Evolutionary conservation across 2,329 filamentous ascomycete genomes (phyloP).

Genomic region (Eurotiales sp.): DNA sequence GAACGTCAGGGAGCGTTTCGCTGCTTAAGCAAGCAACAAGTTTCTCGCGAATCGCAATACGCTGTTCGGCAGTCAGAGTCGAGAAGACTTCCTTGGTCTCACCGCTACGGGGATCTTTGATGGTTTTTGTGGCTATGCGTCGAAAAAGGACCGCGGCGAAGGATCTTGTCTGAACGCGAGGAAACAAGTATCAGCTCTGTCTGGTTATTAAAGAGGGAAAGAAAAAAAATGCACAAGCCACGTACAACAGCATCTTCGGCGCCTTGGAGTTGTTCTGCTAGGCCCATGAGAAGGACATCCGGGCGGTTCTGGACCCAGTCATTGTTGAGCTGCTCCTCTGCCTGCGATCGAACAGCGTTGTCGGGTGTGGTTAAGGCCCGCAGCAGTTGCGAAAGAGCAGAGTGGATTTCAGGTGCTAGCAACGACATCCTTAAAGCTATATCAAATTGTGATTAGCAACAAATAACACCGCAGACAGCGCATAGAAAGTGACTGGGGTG

Average conservation of each 20-base stretch:
- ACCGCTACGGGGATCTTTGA: conserved; percentile 65
- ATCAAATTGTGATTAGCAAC: conserved; percentile 15
- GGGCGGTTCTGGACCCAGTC: conserved; percentile 82
- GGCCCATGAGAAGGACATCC: conserved; percentile 85
- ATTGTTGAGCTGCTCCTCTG: conserved; percentile 84
- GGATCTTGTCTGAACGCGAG: conserved; percentile 65
- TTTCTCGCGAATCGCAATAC: conserved; percentile 75
- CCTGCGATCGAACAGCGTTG: conserved; percentile 77
- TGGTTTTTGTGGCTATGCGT: conserved; percentile 83
- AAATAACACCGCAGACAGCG: conserved; percentile 10
- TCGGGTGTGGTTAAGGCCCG: conserved; percentile 85
- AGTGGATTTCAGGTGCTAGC: conserved; percentile 76
- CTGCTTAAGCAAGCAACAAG: conserved; percentile 71
- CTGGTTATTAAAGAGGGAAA: too few relatives aligned
- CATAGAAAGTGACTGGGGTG: conserved; percentile 16
- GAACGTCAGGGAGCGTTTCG: conserved; percentile 69
- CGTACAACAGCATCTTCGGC: conserved; percentile 70
- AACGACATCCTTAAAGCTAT: conserved; percentile 65
- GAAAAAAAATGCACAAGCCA: too few relatives aligned
- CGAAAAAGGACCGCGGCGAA: conserved; percentile 94
- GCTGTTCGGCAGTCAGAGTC: conserved; percentile 69
- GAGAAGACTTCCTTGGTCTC: conserved; percentile 81
- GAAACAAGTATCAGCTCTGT: not conserved
- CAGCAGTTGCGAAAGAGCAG: conserved; percentile 80
- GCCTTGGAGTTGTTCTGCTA: conserved; percentile 84